Evolutionary conservation across 2,329 filamentous ascomycete genomes (phyloP), one percentile per base, ranked within the genome.

Genomic region (Aspergillus udagawae): DNA sequence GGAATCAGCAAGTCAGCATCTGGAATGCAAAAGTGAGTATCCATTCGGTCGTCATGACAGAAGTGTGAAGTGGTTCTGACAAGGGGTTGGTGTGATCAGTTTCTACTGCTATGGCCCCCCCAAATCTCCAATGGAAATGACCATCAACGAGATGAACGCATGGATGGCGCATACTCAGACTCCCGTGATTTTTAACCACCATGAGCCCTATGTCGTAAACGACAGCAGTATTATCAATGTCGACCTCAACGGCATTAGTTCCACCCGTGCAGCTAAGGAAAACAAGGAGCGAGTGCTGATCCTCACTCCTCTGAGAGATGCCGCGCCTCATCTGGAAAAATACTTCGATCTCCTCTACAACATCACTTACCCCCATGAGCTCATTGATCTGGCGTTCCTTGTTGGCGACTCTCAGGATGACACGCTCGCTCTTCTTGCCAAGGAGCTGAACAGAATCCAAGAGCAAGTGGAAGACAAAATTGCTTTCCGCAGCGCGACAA

Each of bases 101-200:
- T 97, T 96, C 77, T 96, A 96, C 78, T 99, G 94, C 80, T 97
- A 92, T 84, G 94, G 94, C 12, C 93, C 94, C 14, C 86, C 89
- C 25, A 97, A 95, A 80, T 86, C 94, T n/a, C 94, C 94, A 53
- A 95, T 96, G 86, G 86, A 94, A 63, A 96, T 99, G 91, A 86
- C 89, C 45, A 80, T 88, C 55, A 97, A 97, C 73, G 94, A 99
- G 73, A 88, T 93, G 74, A 87, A 87, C 60, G 84, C 91, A 63
- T 99, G 94, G 94, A 88, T 90, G 65, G 86, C 86, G 57, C 92
- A 96, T 71, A 80, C 94, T 61, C 87, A 92, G 67, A 97, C 94
- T 3, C 94, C 94, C 51, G 92, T 99, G 66, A 85, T 96, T 64
- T 97, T 96, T 82, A 99, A 99, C 79, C 90, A 93, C 76, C 94